Percentiles rank a stretch among this genome's conserved stretches.
These are phyloP conservation scores for Gossypium trilobum DNA, from an alignment of 441 rosid genomes.

Conservation along the genomic window DNA sequence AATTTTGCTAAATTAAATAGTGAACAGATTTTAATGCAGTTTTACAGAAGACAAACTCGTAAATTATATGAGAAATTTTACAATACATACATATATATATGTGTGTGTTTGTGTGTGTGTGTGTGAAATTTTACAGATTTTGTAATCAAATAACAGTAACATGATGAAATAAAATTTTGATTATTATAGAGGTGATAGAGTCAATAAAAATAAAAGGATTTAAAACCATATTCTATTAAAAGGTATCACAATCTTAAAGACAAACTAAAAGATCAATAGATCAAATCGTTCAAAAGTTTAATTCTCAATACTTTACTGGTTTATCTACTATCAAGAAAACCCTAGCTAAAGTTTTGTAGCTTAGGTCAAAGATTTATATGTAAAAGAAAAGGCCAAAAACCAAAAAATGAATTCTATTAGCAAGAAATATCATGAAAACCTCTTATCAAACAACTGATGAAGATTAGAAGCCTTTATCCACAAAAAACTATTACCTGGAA, in stretches of 20 bases:
- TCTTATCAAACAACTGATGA: background rate
- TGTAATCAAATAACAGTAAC: background rate
- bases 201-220: background rate
- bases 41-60: background rate
- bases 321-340: background rate
- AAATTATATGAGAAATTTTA: background rate
- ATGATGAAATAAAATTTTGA: background rate
- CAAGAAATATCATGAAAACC: background rate
- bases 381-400: background rate
- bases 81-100: background rate
- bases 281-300: background rate
- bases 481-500: background rate
- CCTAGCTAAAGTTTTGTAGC: background rate
- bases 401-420: background rate
- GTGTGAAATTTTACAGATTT: background rate
- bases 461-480: background rate
- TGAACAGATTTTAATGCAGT: background rate
- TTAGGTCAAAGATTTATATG: background rate
- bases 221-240: background rate
- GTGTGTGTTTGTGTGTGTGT: background rate
- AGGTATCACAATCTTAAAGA: background rate
- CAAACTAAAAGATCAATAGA: slow-evolving; percentile 5
- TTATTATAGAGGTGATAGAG: background rate
- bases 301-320: background rate
- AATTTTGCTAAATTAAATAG: background rate